A percentile compares a stretch with the other conserved stretches of the same genome.
Conservation (phyloP, 73 alveolate species). For the Paramecium octaurelia region DNA sequence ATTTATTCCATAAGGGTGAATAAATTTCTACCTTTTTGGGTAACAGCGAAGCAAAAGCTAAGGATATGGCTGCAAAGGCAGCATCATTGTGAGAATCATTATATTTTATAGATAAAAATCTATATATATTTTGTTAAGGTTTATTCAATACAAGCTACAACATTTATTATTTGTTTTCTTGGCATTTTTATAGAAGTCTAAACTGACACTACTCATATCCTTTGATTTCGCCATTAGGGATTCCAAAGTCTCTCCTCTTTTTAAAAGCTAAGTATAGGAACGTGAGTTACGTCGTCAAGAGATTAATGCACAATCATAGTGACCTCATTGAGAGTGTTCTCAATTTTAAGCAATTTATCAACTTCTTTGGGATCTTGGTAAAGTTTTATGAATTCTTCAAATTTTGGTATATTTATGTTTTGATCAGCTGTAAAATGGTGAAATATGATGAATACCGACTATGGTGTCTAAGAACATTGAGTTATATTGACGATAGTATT, state of each 20-base stretch:
- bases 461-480: slow-evolving; percentile 40
- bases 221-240: slow-evolving; percentile 88
- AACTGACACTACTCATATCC: slow-evolving; percentile 89
- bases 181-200: slow-evolving; percentile 91
- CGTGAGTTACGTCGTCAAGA: slow-evolving; percentile 67
- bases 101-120: background rate
- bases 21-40: background rate
- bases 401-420: slow-evolving; percentile 75
- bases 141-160: slow-evolving; percentile 69
- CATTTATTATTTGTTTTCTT: slow-evolving; percentile 83
- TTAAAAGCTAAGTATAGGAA: slow-evolving; percentile 64
- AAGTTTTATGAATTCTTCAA: slow-evolving; percentile 75
- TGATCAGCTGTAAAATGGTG: slow-evolving; percentile 69
- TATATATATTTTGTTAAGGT: background rate
- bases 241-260: slow-evolving; percentile 94
- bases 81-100: background rate
- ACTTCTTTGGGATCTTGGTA: slow-evolving; percentile 93
- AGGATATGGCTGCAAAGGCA: background rate
- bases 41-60: background rate
- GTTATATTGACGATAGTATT: slow-evolving; percentile 66
- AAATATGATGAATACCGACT: slow-evolving; percentile 12
- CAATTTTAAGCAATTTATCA: slow-evolving; percentile 85
- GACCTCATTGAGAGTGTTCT: slow-evolving; percentile 87
- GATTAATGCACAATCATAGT: slow-evolving; percentile 87
- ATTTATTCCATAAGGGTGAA: background rate